These are phyloP conservation scores for Mytilinidion resinicola DNA, from an alignment of 495 filamentous ascomycete species.

Conservation along the genomic window DNA sequence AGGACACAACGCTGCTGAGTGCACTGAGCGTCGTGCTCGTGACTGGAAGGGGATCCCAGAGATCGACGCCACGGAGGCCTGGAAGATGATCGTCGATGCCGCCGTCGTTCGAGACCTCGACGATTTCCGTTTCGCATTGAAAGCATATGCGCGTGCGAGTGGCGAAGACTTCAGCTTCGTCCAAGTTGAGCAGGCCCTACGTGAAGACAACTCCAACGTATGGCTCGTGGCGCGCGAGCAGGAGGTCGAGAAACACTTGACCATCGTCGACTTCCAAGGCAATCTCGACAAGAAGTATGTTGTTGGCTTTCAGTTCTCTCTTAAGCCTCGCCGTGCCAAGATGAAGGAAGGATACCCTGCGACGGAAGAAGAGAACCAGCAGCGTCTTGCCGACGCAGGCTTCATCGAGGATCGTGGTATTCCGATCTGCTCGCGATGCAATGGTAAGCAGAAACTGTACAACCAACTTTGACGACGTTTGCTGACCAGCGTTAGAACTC, in stretches of 20 bases:
- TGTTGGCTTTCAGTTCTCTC: slow-evolving; percentile 59
- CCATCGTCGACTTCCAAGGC: slow-evolving; percentile 78
- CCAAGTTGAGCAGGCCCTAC: slow-evolving; percentile 71
- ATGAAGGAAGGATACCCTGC: slow-evolving; percentile 59
- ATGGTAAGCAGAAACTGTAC: slow-evolving; percentile 36
- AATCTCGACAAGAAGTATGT: slow-evolving; percentile 67
- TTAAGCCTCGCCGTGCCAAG: slow-evolving; percentile 58
- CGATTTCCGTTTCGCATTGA: slow-evolving; percentile 43
- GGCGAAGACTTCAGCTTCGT: slow-evolving; percentile 58
- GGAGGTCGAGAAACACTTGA: slow-evolving; percentile 53
- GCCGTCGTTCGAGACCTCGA: slow-evolving; percentile 57
- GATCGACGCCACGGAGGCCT: slow-evolving; percentile 58
- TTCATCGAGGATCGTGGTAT: slow-evolving; percentile 59
- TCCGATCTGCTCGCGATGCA: slow-evolving; percentile 64
- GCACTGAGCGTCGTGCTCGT: slow-evolving; percentile 63
- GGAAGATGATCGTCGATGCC: slow-evolving; percentile 58
- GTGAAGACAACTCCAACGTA: slow-evolving; percentile 52
- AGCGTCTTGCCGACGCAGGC: slow-evolving; percentile 68
- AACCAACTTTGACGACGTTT: neutral
- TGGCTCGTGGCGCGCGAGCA: slow-evolving; percentile 64
- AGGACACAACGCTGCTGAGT: slow-evolving; percentile 64
- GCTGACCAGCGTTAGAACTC: slow-evolving; percentile 45
- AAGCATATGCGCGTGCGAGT: slow-evolving; percentile 67
- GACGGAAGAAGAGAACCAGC: slow-evolving; percentile 60
- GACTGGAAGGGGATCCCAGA: slow-evolving; percentile 56